Base-by-base conservation (phyloP, 208 protist genomes). In the Leishmania amazonensis region DNA sequence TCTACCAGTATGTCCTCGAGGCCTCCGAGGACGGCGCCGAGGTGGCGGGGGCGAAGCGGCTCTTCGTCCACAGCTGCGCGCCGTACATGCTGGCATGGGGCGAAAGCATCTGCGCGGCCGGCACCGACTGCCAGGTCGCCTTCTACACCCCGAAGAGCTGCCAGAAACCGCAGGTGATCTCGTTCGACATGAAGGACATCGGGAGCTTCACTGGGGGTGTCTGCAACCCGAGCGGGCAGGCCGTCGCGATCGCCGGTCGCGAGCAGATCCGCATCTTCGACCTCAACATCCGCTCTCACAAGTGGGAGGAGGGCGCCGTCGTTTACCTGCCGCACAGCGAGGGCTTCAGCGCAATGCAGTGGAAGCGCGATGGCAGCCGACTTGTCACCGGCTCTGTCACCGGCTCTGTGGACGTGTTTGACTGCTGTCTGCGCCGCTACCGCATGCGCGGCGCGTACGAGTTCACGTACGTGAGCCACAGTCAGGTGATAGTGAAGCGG, bases 401-500 rank as follows among this genome's bases (percentile, higher is more conserved):
- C 62, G 99, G 99, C 38, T 94, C 94, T 31, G 94, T 99, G 21
- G 98, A 99, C 75, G 84, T 99, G 85, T 99, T 98, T 88, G 98
- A 99, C 85, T 94, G 98, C 24, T 99, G 98, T 87, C 84, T 99
- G 60, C 93, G 94, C 71, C 93, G 98, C 70, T 98, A 99, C 82
- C 91, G 95, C 42, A 93, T 99, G 84, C 96, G 98, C 74, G 93
- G 96, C 74, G 95, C 98, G 65, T 99, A 99, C 88, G 98, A 99
- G 90, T 98, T 99, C 87, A 99, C 98, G 70, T 99, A 99, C 91
- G 97, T 99, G 28, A 97, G 94, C 83, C 90, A 98, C 81, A 97
- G 94, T 73, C 98, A 99, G 83, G 97, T 99, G 19, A 99, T 99
- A 82, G 98, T 99, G 74, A 99, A 99, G 90, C 91, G 96, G 31